Base-by-base conservation (phyloP, 169 alveolate genomes). In the Plasmodium coatneyi region DNA sequence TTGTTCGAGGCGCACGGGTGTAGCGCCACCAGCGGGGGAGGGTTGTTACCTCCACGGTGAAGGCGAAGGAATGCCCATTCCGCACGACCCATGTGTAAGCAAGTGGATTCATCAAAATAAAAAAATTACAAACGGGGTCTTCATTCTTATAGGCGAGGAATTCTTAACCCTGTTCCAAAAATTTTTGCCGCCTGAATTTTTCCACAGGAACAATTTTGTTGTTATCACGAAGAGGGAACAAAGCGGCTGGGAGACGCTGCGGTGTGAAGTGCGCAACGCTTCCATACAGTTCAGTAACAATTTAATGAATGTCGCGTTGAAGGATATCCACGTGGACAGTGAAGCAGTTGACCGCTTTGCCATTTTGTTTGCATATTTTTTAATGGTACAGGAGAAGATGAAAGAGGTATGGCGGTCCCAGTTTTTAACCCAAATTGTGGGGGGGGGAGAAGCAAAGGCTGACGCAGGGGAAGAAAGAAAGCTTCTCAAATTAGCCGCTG, bases 121-220 rank as follows among this genome's bases (percentile, higher is more conserved):
- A 79, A 79, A 89, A 3, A 78, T 89, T 2, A 9, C 22, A 70
- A 36, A 79, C 52, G 71, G 71, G 43, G 71, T 79, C 52, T 89
- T 89, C 81, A 89, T 89, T 32, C 72, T 52, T 89, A 89, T 56
- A 56, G 94, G 82, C 12, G 94, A 46, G 34, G 76, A 89, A 60
- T 30, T 89, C 19, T 43, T 28, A 54, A 32, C 56, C 43, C 49
- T 79, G 16, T 79, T 89, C 70, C 41, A 49, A 36, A 89, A 89
- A 56, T 12, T 79, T 16, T 25, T 56, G 25, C 16, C 41, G 30
- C 76, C 82, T 1, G 36, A 46, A 22, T 78, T 79, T 80, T 89
- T 89, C 82, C 71, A 56, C n/a, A 36, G n/a, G 25, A 89, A 89
- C 82, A 54, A 19, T 46, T 89, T 89, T 79, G 66, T 89, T 79